Percentiles rank a stretch among this genome's conserved stretches.
Conservation (phyloP, 306 rosid species). For the Betula pendula region DNA sequence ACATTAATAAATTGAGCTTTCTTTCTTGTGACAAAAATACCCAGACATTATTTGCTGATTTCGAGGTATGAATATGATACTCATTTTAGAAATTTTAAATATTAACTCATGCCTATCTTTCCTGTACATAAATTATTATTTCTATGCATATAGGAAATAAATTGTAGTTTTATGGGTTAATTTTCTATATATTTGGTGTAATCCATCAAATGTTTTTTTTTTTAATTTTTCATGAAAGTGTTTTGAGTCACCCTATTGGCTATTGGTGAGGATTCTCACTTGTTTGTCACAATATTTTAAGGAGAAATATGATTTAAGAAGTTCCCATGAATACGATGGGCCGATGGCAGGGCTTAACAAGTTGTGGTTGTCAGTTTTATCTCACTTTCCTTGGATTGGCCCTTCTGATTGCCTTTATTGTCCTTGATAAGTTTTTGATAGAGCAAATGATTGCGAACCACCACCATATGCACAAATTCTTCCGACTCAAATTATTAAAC, state of each 20-base stretch:
- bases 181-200: neutral
- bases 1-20: too few species aligned
- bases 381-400: neutral
- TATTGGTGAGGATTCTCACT: neutral
- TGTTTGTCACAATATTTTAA: neutral
- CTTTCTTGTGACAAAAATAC: too few species aligned
- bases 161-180: neutral
- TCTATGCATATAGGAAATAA: neutral
- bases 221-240: too few species aligned
- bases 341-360: neutral
- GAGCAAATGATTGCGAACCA: neutral
- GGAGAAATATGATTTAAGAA: neutral
- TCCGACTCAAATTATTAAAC: too few species aligned
- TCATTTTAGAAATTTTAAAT: too few species aligned
- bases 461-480: too few species aligned
- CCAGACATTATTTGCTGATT: too few species aligned
- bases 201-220: slow-evolving; percentile 14
- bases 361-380: neutral
- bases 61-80: too few species aligned
- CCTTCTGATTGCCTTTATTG: neutral
- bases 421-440: neutral
- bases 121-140: too few species aligned
- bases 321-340: neutral
- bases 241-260: neutral
- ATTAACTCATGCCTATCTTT: neutral